Evolutionary conservation across 139 green algal genomes (phyloP).

Genomic region (Ettlia oleoabundans): DNA sequence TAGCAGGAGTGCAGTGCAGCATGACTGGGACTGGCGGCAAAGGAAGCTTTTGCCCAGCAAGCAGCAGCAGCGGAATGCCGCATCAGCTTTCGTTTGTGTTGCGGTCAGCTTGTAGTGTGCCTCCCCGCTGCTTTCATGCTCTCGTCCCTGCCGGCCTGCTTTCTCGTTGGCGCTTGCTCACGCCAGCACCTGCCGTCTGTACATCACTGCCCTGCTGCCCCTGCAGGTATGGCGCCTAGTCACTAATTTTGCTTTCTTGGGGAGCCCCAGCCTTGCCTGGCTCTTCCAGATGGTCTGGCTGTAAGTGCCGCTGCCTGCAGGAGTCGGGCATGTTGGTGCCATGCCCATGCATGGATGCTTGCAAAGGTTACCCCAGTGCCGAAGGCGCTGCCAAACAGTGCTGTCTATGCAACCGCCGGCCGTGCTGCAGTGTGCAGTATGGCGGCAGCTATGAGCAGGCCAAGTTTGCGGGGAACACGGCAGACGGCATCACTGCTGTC

Average conservation of each 20-base stretch:
- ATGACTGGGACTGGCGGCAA: no score
- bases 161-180: neutral
- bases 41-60: no score
- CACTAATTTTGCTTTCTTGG: slow-evolving; percentile 64
- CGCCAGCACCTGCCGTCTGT: neutral
- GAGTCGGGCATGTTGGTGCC: no score
- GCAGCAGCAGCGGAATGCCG: no score
- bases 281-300: slow-evolving; percentile 62
- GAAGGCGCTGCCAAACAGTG: neutral
- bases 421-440: slow-evolving; percentile 49
- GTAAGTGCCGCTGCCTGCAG: slow-evolving; percentile 41
- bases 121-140: no score
- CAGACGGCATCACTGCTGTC: slow-evolving; percentile 38
- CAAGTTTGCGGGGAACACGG: slow-evolving; percentile 55
- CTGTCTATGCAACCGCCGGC: neutral
- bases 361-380: no score
- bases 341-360: no score
- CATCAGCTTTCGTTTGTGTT: no score
- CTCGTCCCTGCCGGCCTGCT: neutral
- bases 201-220: neutral
- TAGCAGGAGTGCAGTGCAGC: neutral
- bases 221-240: slow-evolving; percentile 72
- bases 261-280: slow-evolving; percentile 43
- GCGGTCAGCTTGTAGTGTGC: no score
- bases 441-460: slow-evolving; percentile 55